Conservation (phyloP, 768 basidiomycete species). For the Pleurotus cornucopiae region DNA sequence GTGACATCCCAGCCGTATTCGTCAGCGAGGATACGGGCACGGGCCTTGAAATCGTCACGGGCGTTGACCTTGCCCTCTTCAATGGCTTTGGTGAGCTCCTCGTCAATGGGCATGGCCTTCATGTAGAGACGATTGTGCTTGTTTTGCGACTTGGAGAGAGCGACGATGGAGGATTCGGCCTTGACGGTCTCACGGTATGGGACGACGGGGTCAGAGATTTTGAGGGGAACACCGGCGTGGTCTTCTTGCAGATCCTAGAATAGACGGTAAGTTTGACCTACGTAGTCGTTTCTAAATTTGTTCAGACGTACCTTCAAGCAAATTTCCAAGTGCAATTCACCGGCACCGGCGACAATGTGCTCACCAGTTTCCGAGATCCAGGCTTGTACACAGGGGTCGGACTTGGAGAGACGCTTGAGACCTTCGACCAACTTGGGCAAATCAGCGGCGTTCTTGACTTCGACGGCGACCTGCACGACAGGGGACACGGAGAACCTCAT, state of each 20-base stretch:
- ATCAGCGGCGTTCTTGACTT: conserved; percentile 99
- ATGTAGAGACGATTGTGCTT: conserved; percentile 99
- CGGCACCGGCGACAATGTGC: conserved; percentile 99
- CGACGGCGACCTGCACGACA: conserved; percentile 98
- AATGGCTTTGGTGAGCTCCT: conserved; percentile 92
- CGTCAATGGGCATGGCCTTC: conserved; percentile 90
- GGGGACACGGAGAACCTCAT: conserved; percentile 99
- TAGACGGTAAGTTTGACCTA: conserved; percentile 5
- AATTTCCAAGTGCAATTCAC: conserved; percentile 98
- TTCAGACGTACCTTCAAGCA: conserved; percentile 81
- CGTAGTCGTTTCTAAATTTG: neutral
- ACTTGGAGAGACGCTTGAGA: conserved; percentile 99
- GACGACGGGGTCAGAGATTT: conserved; percentile 97
- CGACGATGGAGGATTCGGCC: conserved; percentile 91
- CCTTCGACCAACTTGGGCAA: conserved; percentile 99
- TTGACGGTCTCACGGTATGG: conserved; percentile 97
- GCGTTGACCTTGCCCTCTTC: conserved; percentile 80
- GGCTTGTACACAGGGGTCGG: conserved; percentile 98
- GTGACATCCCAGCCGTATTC: conserved; percentile 99
- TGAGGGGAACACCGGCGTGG: conserved; percentile 98
- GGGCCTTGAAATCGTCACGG: conserved; percentile 96
- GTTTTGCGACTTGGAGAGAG: conserved; percentile 99
- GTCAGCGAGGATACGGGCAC: conserved; percentile 94
- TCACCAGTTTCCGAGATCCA: conserved; percentile 91
- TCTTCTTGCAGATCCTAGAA: conserved; percentile 95